Percentiles rank a stretch among this genome's conserved stretches.
phyloP scores from a whole-genome alignment of 148 eudicot species.

The Mesembryanthemum crystallinum region DNA sequence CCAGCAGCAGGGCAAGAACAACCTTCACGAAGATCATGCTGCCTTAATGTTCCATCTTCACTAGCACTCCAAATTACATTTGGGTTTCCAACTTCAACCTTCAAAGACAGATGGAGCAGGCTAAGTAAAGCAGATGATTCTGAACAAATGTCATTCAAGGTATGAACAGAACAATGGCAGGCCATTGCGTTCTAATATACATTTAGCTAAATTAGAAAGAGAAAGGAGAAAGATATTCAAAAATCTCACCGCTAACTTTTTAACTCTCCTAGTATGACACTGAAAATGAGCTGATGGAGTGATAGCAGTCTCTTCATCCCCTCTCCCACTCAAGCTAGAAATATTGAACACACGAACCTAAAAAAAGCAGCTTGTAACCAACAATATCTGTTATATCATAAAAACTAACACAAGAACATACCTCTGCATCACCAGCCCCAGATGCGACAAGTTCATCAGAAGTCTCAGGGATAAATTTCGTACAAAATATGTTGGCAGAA shows the following conservation, averaged over 20 bases:
- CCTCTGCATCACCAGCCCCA: conserved; percentile 98
- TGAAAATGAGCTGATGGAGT: conserved; percentile 73
- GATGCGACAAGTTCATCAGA: conserved; percentile 86
- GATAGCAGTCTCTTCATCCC: conserved; percentile 51
- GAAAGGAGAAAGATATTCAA: not conserved
- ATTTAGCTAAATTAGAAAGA: not conserved
- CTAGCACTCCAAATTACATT: conserved; percentile 99
- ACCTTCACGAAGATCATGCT: conserved; percentile 93
- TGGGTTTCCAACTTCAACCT: conserved; percentile 97
- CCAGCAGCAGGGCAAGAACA: conserved; percentile 88
- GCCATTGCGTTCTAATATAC: not conserved
- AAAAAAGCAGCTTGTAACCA: conserved; percentile 20
- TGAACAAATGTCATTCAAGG: not conserved
- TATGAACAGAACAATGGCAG: not conserved
- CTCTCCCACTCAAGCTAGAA: conserved; percentile 50
- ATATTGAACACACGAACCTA: conserved; percentile 91
- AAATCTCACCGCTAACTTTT: conserved; percentile 81
- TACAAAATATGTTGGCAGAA: conserved; percentile 87
- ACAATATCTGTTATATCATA: conserved; percentile 7
- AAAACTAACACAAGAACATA: conserved; percentile 26
- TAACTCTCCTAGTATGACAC: conserved; percentile 92
- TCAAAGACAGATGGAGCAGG: conserved; percentile 15
- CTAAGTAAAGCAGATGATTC: not conserved
- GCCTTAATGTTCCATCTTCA: conserved; percentile 98
- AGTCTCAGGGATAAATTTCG: conserved; percentile 93